Percentiles rank a stretch among this genome's conserved stretches.
Evolutionary conservation across 805 yeast genomes (phyloP).

Genomic region (Candida vaughaniae): DNA sequence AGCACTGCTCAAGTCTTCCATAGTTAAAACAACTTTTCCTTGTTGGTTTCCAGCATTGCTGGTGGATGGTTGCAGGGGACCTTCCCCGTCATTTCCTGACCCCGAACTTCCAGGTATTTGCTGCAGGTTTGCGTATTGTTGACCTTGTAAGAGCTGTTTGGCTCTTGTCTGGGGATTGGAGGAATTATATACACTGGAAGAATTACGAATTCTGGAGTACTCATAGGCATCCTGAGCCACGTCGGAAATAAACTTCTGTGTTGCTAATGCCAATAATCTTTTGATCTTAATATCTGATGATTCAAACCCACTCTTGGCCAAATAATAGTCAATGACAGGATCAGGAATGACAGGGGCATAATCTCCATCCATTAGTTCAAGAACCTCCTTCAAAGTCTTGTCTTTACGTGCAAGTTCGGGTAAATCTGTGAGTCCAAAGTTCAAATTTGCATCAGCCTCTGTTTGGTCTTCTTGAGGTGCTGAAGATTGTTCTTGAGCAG

Average conservation of each 20-base stretch:
- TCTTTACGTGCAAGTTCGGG: slow-evolving; percentile 77
- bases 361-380: slow-evolving; percentile 82
- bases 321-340: slow-evolving; percentile 90
- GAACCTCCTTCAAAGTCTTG: slow-evolving; percentile 77
- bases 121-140: slow-evolving; percentile 46
- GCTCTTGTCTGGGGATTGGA: slow-evolving; percentile 85
- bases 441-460: slow-evolving; percentile 6
- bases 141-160: slow-evolving; percentile 70
- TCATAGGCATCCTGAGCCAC: slow-evolving; percentile 97
- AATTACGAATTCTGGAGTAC: slow-evolving; percentile 87
- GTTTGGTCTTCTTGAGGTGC: slow-evolving; percentile 3
- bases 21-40: slow-evolving; percentile 82
- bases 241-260: slow-evolving; percentile 92
- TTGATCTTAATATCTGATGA: slow-evolving; percentile 72
- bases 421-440: slow-evolving; percentile 32
- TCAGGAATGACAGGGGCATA: slow-evolving; percentile 96
- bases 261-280: slow-evolving; percentile 86
- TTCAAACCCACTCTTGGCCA: slow-evolving; percentile 81
- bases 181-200: slow-evolving; percentile 80
- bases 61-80: slow-evolving; percentile 32
- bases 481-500: background rate
- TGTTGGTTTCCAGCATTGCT: slow-evolving; percentile 53
- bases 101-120: slow-evolving; percentile 26
- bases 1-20: slow-evolving; percentile 92
- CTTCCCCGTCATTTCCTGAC: slow-evolving; percentile 43